A percentile compares a stretch with the other conserved stretches of the same genome.
Conservation (phyloP, 805 yeast genomes). For the Phaffomyces antillensis region DNA sequence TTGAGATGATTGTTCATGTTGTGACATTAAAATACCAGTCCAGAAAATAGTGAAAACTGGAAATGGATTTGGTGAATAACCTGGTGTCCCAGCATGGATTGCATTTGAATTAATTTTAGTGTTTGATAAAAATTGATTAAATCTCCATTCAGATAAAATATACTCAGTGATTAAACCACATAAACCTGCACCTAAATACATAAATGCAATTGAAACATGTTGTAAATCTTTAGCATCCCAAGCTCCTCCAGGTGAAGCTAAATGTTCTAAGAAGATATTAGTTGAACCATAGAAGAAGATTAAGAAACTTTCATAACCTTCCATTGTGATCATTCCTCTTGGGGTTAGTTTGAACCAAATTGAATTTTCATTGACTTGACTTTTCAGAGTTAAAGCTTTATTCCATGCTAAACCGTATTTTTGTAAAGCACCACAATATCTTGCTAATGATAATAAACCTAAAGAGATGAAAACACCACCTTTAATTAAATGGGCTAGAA, state of each 20-base stretch:
- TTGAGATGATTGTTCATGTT: conserved; percentile 78
- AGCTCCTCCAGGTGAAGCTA: conserved; percentile 67
- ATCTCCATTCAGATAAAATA: conserved; percentile 57
- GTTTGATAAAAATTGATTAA: conserved; percentile 29
- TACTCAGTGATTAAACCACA: conserved; percentile 82
- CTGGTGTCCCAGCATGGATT: conserved; percentile 47
- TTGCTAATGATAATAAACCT: conserved; percentile 75
- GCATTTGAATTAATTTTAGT: conserved; percentile 23
- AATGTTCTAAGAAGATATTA: conserved; percentile 85
- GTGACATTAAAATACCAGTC: conserved; percentile 95
- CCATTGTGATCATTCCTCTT: conserved; percentile 64
- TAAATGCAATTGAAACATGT: conserved; percentile 85
- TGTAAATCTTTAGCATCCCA: conserved; percentile 91
- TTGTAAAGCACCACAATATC: conserved; percentile 79
- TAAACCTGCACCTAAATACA: conserved; percentile 86
- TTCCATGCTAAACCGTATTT: conserved; percentile 93
- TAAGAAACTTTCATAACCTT: conserved; percentile 69
- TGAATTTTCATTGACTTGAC: conserved; percentile 21
- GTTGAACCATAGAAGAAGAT: conserved; percentile 87
- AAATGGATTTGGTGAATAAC: conserved; percentile 89
- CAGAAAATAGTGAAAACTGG: conserved; percentile 90
- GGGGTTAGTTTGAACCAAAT: conserved; percentile 26
- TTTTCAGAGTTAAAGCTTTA: conserved; percentile 25
- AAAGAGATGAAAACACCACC: conserved; percentile 81
- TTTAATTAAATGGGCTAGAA: conserved; percentile 92